A percentile compares a stretch with the other conserved stretches of the same genome.
phyloP scores from a whole-genome alignment of 768 basidiomycete genomes.

The Coprinellus aureogranulatus region DNA sequence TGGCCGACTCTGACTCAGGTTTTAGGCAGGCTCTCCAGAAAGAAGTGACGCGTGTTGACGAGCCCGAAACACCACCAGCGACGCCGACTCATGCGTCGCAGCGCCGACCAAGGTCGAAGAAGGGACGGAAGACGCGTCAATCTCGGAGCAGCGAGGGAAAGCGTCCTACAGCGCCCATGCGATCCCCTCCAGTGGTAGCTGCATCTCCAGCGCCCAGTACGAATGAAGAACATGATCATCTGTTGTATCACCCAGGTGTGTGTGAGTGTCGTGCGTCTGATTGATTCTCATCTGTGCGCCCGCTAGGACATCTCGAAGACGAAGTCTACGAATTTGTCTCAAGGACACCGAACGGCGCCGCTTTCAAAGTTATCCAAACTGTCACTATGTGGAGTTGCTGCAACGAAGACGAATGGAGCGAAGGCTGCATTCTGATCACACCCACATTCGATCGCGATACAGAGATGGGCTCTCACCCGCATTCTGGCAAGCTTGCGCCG shows the following conservation, averaged over 20 bases:
- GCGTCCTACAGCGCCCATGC: not conserved
- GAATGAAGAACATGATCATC: constrained; percentile 6
- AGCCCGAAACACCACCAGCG: constrained; percentile 15
- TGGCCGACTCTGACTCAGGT: constrained; percentile 32
- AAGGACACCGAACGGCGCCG: constrained; percentile 30
- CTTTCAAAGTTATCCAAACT: constrained; percentile 29
- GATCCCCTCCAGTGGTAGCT: not conserved
- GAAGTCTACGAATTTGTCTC: constrained; percentile 42
- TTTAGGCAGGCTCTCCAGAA: constrained; percentile 39
- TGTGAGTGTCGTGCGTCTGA: constrained; percentile 1
- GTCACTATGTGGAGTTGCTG: constrained; percentile 50
- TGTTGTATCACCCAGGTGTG: constrained; percentile 39
- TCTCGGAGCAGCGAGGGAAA: not conserved
- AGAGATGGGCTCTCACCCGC: too few relatives aligned
- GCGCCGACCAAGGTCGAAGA: constrained; percentile 14
- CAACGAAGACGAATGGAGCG: constrained; percentile 39
- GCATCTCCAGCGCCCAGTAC: not conserved
- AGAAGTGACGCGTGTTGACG: constrained; percentile 26
- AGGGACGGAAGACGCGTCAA: constrained; percentile 7
- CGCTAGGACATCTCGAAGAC: constrained; percentile 34
- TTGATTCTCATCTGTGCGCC: not conserved
- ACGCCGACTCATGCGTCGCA: constrained; percentile 11
- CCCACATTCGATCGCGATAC: constrained; percentile 4
- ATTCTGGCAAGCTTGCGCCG: not conserved
- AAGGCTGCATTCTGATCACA: constrained; percentile 31